Evolutionary conservation across 2,329 filamentous ascomycete genomes (phyloP).

Genomic region (Colletotrichum sansevieriae): DNA sequence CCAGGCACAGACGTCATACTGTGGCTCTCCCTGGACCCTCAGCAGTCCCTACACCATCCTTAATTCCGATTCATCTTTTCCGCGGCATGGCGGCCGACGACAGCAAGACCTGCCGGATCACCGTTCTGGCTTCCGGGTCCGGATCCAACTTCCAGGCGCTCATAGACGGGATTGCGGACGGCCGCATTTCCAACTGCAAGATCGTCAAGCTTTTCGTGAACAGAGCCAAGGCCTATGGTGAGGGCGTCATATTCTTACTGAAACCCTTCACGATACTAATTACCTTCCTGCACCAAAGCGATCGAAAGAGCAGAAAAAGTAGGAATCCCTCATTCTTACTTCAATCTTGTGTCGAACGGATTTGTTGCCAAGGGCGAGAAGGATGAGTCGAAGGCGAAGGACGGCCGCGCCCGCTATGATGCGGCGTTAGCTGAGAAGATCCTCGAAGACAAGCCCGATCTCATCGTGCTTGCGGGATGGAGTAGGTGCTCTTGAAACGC

Average conservation of each 20-base stretch:
- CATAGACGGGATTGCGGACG: constrained; percentile 60
- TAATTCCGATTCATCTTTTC: not conserved
- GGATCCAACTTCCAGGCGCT: constrained; percentile 86
- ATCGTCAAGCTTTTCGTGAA: constrained; percentile 64
- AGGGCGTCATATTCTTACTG: constrained; percentile 53
- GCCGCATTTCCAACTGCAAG: constrained; percentile 54
- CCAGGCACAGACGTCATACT: too few relatives aligned
- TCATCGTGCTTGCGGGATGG: constrained; percentile 87
- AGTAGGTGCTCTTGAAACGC: constrained; percentile 50
- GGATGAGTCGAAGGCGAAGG: constrained; percentile 64
- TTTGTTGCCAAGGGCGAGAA: constrained; percentile 69
- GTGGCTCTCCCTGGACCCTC: too few relatives aligned
- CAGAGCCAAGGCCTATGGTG: constrained; percentile 61
- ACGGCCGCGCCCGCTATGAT: constrained; percentile 79
- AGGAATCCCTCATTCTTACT: constrained; percentile 80
- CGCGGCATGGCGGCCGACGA: constrained; percentile 17
- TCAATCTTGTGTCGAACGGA: constrained; percentile 84
- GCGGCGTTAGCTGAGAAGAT: constrained; percentile 78
- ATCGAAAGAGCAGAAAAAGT: constrained; percentile 58
- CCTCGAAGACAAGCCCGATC: constrained; percentile 73
- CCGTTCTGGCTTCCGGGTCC: constrained; percentile 79
- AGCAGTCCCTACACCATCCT: too few relatives aligned
- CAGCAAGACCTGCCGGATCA: constrained; percentile 60
- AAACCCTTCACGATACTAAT: not conserved
- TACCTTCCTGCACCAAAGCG: not conserved